A percentile compares a stretch with the other conserved stretches of the same genome.
phyloP scores from a whole-genome alignment of 805 yeast species.

The Yamadazyma paraphyllophila region DNA sequence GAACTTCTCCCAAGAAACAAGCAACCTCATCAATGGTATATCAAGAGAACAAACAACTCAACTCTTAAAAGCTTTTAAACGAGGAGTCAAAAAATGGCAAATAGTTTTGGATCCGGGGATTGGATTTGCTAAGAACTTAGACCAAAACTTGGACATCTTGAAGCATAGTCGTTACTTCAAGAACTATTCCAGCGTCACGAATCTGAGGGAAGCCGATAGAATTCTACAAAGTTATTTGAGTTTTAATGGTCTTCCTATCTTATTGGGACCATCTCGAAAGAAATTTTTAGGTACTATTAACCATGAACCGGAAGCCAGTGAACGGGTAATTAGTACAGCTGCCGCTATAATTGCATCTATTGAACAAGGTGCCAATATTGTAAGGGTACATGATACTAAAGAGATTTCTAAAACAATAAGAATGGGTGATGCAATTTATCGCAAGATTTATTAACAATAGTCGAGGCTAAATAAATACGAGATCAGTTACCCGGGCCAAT shows the following conservation, averaged over 20 bases:
- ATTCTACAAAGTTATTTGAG: constrained; percentile 30
- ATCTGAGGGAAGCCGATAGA: constrained; percentile 14
- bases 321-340: constrained; percentile 74
- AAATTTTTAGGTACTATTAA: constrained; percentile 77
- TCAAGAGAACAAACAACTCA: constrained; percentile 62
- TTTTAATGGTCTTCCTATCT: constrained; percentile 58
- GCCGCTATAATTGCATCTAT: constrained; percentile 73
- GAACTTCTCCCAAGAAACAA: constrained; percentile 19
- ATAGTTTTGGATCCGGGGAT: constrained; percentile 90
- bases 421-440: constrained; percentile 74
- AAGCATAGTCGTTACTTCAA: constrained; percentile 50
- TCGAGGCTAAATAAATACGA: background rate
- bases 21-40: constrained; percentile 52
- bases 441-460: constrained; percentile 5
- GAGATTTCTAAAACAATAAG: constrained; percentile 46
- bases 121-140: constrained; percentile 87
- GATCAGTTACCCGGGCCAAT: background rate
- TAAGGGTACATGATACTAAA: constrained; percentile 82
- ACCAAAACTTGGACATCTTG: constrained; percentile 68
- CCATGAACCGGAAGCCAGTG: constrained; percentile 50
- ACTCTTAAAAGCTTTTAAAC: constrained; percentile 52
- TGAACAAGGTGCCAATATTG: constrained; percentile 71
- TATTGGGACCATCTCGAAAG: constrained; percentile 89
- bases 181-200: constrained; percentile 39
- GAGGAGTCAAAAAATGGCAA: constrained; percentile 86